Conservation (phyloP, 805 yeast genomes). For the Ogataea glucozyma region DNA sequence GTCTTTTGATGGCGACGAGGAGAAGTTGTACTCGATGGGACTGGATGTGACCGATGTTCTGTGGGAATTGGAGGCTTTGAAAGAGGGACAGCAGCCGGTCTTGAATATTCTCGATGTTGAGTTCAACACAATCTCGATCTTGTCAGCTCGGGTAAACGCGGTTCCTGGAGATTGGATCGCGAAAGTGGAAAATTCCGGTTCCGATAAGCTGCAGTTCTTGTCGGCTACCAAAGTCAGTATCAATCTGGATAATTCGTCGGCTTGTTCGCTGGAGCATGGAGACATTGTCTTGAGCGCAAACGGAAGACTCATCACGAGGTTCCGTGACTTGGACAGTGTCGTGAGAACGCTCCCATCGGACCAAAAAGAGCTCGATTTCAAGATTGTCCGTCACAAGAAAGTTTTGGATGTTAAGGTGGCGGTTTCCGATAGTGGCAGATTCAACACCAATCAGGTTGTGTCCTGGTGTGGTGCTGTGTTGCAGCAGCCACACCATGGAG, state of each 20-base stretch:
- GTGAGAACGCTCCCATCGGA: slow-evolving; percentile 41
- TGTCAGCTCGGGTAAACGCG: slow-evolving; percentile 82
- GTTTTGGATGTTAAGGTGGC: slow-evolving; percentile 63
- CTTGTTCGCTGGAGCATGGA: slow-evolving; percentile 52
- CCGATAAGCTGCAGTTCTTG: slow-evolving; percentile 72
- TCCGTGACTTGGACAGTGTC: slow-evolving; percentile 59
- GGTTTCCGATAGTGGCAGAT: slow-evolving; percentile 57
- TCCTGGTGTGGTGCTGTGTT: slow-evolving; percentile 83
- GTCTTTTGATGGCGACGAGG: slow-evolving; percentile 75
- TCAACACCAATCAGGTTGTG: slow-evolving; percentile 65
- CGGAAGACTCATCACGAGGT: slow-evolving; percentile 61
- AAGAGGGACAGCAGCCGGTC: slow-evolving; percentile 51
- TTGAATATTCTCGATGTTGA: slow-evolving; percentile 78
- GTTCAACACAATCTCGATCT: slow-evolving; percentile 63
- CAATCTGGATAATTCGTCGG: slow-evolving; percentile 29
- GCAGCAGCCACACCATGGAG: slow-evolving; percentile 92
- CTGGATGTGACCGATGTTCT: slow-evolving; percentile 69
- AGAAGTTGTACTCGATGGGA: slow-evolving; percentile 70
- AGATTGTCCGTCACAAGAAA: slow-evolving; percentile 70
- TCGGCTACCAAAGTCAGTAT: slow-evolving; percentile 62
- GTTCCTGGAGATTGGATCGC: slow-evolving; percentile 83
- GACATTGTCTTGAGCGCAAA: slow-evolving; percentile 77
- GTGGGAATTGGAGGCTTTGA: slow-evolving; percentile 56
- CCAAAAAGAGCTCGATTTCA: slow-evolving; percentile 46
- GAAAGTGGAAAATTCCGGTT: slow-evolving; percentile 54